Evolutionary conservation across 768 basidiomycete genomes (phyloP).

Genomic region (Boletus vinaceobasis): DNA sequence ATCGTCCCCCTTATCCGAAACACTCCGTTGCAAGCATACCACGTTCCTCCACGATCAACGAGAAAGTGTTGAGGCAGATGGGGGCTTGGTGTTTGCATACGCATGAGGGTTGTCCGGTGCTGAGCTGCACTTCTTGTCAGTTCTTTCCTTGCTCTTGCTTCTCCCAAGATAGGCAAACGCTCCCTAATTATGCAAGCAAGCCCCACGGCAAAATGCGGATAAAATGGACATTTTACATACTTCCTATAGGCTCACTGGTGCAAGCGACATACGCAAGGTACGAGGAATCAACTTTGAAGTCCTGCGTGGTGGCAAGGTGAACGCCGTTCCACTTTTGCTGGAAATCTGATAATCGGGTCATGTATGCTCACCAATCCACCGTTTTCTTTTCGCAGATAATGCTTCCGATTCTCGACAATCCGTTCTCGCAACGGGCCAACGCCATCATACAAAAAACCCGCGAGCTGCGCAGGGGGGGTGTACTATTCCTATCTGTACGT

Average conservation of each 20-base stretch:
- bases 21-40: not conserved
- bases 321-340: not conserved
- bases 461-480: constrained; percentile 86
- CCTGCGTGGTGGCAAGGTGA: constrained; percentile 89
- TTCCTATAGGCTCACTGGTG: no score
- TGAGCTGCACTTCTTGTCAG: not conserved
- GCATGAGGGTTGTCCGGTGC: not conserved
- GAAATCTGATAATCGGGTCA: not conserved
- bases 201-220: no score
- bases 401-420: constrained; percentile 83
- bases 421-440: constrained; percentile 94
- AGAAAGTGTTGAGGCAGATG: no score
- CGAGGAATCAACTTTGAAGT: constrained; percentile 83
- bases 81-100: not conserved
- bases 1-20: not conserved
- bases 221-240: no score
- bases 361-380: not conserved
- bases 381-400: constrained; percentile 56
- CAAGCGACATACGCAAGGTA: no score
- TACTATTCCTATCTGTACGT: constrained; percentile 94
- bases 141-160: not conserved
- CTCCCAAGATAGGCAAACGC: no score
- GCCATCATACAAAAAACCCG: constrained; percentile 92
- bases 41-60: no score
- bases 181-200: no score